phyloP scores from a whole-genome alignment of 768 basidiomycete species.

The Sutorius australiensis region DNA sequence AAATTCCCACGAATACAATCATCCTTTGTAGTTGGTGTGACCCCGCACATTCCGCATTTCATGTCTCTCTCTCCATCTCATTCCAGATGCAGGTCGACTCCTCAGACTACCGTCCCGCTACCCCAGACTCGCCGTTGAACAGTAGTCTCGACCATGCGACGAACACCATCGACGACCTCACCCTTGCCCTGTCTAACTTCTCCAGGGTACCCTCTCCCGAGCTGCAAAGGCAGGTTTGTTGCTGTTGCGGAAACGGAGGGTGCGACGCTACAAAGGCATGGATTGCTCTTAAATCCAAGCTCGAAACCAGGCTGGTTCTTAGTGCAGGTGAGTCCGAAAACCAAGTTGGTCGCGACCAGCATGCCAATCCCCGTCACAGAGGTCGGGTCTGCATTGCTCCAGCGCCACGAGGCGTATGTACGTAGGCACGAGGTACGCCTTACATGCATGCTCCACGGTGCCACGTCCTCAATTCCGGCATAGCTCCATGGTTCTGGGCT shows the following conservation, averaged over 20 bases:
- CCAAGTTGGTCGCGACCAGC: neutral
- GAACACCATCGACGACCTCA: constrained; percentile 75
- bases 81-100: constrained; percentile 23
- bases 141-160: constrained; percentile 51
- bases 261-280: constrained; percentile 66
- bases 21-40: neutral
- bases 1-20: constrained; percentile 17
- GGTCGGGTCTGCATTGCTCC: constrained; percentile 84
- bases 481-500: constrained; percentile 16
- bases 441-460: constrained; percentile 5
- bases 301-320: constrained; percentile 75
- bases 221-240: constrained; percentile 45
- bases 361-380: constrained; percentile 42
- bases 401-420: constrained; percentile 83
- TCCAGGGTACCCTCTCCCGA: constrained; percentile 76
- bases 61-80: neutral
- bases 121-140: constrained; percentile 50
- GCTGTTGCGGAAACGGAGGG: constrained; percentile 64
- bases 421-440: constrained; percentile 60
- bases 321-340: constrained; percentile 69
- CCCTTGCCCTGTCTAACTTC: constrained; percentile 65
- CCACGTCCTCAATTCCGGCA: constrained; percentile 12
- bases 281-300: constrained; percentile 57
- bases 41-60: neutral
- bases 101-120: constrained; percentile 35